Evolutionary conservation across 2,329 filamentous ascomycete species (phyloP), one percentile per base, ranked within the genome.

Genomic region (Fusarium newnesense): DNA sequence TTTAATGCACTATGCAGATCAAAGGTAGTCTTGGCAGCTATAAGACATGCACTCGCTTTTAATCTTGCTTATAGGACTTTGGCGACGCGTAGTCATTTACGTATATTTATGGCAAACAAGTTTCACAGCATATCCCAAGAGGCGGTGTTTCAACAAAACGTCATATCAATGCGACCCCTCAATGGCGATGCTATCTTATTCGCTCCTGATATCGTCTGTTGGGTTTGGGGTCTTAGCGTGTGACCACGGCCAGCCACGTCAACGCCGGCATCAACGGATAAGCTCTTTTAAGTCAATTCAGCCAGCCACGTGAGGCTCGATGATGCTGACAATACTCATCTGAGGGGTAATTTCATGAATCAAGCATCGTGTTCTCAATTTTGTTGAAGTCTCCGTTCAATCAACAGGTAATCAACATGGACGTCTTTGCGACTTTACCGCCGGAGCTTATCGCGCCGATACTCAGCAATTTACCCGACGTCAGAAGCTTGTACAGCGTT

Each of bases 371-470:
- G n/a, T 42, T 21, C 16, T 53, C 46, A 19, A 26, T 28, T 42
- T 10, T 28, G 2, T 40, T 28, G n/a, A 59, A 30, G 11, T 11
- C 32, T 58, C 9, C 1, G 19, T 15, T 42, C n/a, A 7, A 40
- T n/a, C 9, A 15, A 9, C 16, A 15, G 26, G 24, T 34, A 67
- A 13, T 30, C 39, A 9, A 28, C 2, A 73, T 73, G 70, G 70
- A 73, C 21, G 12, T 50, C 21, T 73, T 73, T 43, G 44, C 53
- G 28, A 47, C 44, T 6, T 12, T 73, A 3, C 70, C 70, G 1
- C 53, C 58, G 2, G 70, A 73, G 40, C 70, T 73, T 7, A 30
- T 73, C 4, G 44, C 40, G 59, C 58, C 70, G 7, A 52, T 73
- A 10, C 50, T 73, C 3, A 18, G 18, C 15, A 30, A 46, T 9